A percentile compares a stretch with the other conserved stretches of the same genome.
Conservation (phyloP, 2,329 filamentous ascomycete species). For the Zalaria sp. region DNA sequence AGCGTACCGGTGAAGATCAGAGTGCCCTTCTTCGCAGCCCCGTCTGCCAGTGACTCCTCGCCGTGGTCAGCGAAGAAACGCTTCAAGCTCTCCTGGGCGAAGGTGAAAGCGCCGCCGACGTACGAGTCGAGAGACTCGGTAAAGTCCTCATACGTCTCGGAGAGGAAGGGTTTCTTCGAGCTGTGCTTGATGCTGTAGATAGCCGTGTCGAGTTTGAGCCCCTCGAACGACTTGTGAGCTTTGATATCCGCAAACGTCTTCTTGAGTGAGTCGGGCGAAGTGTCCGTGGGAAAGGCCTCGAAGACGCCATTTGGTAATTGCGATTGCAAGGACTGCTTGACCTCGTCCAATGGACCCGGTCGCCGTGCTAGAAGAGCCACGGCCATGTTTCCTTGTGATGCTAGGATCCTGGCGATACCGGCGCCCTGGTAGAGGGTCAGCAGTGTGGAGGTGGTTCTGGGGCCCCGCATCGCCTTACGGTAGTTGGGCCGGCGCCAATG, state of each 20-base stretch:
- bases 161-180: constrained; percentile 40
- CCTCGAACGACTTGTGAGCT: constrained; percentile 31
- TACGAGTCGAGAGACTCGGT: constrained; percentile 35
- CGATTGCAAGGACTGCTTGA: constrained; percentile 27
- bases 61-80: constrained; percentile 39
- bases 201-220: constrained; percentile 36
- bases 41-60: constrained; percentile 29
- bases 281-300: constrained; percentile 39
- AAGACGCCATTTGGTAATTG: constrained; percentile 30
- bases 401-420: constrained; percentile 42
- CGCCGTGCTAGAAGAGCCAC: constrained; percentile 40
- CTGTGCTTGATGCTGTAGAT: constrained; percentile 44
- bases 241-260: constrained; percentile 36
- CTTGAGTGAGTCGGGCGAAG: constrained; percentile 30
- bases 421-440: constrained; percentile 25
- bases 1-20: constrained; percentile 44
- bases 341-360: constrained; percentile 28
- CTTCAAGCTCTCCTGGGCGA: constrained; percentile 38
- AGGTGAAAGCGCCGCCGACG: constrained; percentile 41
- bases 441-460: neutral
- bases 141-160: constrained; percentile 38
- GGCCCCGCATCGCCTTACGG: constrained; percentile 12
- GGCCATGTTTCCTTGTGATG: constrained; percentile 39
- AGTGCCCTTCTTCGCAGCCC: constrained; percentile 39
- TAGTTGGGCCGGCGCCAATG: constrained; percentile 35